Conservation (phyloP, 768 basidiomycete species). For the Coprinopsis strossmayeri region DNA sequence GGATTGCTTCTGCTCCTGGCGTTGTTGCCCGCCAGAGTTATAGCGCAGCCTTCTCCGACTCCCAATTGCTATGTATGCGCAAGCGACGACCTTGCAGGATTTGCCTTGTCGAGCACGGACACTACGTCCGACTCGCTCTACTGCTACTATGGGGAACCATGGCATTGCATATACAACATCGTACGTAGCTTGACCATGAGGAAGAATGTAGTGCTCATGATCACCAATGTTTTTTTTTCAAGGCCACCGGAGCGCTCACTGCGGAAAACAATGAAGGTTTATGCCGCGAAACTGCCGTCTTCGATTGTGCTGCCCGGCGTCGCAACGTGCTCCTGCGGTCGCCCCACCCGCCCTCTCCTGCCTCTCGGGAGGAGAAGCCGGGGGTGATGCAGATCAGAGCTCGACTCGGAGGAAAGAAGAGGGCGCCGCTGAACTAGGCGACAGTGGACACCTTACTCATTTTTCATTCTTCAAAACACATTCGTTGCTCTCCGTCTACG, state of each 20-base stretch:
- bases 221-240: background rate
- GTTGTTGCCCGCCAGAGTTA: no score
- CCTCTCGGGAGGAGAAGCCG: conserved; percentile 2
- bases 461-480: no score
- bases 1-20: no score
- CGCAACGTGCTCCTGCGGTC: background rate
- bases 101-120: background rate
- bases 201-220: background rate
- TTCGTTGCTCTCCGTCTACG: no score
- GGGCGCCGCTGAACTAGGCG: no score
- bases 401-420: conserved; percentile 7
- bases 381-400: conserved; percentile 5
- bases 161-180: background rate
- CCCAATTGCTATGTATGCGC: conserved; percentile 8
- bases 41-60: background rate
- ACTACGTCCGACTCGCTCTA: background rate
- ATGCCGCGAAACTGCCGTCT: conserved; percentile 1
- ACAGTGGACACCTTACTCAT: no score
- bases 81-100: background rate
- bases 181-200: background rate
- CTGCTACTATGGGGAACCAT: conserved; percentile 3
- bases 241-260: conserved; percentile 1
- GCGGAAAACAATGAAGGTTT: conserved; percentile 4
- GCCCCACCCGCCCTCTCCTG: conserved; percentile 2
- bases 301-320: conserved; percentile 2